These are phyloP conservation scores for Periconia macrospinosa DNA, from an alignment of 2,329 filamentous ascomycete genomes.

Conservation along the genomic window DNA sequence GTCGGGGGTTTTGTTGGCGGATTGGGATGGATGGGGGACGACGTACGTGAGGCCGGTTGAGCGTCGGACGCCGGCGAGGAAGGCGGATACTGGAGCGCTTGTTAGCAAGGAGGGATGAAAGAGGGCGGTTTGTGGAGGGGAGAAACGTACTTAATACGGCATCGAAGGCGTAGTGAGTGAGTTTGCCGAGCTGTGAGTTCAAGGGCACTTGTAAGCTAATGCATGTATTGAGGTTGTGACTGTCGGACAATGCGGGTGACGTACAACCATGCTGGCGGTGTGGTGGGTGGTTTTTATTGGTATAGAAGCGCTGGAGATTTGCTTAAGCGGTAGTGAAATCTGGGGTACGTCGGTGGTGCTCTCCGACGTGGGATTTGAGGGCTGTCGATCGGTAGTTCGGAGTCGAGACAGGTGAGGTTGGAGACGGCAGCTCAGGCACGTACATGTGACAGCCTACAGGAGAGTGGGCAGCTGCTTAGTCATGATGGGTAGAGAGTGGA, in stretches of 20 bases:
- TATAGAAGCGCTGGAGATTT: not conserved
- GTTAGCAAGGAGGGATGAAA: conserved; percentile 16
- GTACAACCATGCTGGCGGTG: conserved; percentile 40
- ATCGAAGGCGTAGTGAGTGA: conserved; percentile 95
- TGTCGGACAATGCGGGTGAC: conserved; percentile 20
- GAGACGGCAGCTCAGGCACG: not conserved
- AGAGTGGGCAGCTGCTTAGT: not conserved
- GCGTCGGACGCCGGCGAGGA: conserved; percentile 95
- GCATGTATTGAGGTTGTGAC: not conserved
- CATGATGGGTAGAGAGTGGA: not conserved
- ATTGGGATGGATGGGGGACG: conserved; percentile 13
- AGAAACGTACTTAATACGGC: conserved; percentile 77
- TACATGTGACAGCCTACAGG: not conserved
- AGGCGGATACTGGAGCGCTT: conserved; percentile 73
- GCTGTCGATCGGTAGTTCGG: no score
- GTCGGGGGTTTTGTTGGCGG: not conserved
- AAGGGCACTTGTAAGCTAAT: conserved; percentile 56
- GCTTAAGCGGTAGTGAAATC: not conserved
- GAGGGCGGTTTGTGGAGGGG: conserved; percentile 1
- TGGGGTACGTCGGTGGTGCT: not conserved
- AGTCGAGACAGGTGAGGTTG: not conserved
- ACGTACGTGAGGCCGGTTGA: conserved; percentile 96
- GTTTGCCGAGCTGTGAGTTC: conserved; percentile 75
- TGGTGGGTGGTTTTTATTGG: not conserved
- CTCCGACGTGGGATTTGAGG: no score